A percentile compares a stretch with the other conserved stretches of the same genome.
These are phyloP conservation scores for Suillus luteus DNA, from an alignment of 768 basidiomycete genomes.

Conservation along the genomic window DNA sequence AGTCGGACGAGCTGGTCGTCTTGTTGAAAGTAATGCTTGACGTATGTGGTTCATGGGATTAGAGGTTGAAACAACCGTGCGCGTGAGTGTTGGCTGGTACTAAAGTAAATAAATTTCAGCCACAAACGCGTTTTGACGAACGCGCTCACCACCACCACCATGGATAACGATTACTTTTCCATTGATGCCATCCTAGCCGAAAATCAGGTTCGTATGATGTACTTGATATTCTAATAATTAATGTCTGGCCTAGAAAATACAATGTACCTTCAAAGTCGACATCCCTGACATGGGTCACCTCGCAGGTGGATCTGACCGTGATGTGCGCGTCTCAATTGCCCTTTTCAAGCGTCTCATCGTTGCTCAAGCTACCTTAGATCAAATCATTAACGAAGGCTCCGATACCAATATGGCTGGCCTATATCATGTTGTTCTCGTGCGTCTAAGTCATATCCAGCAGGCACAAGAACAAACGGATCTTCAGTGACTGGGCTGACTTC, in stretches of 20 bases:
- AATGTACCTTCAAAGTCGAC: constrained; percentile 88
- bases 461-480: constrained; percentile 9
- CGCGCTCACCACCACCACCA: constrained; percentile 57
- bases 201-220: constrained; percentile 64
- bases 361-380: constrained; percentile 53
- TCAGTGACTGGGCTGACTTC: constrained; percentile 87
- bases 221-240: background rate
- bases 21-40: constrained; percentile 19
- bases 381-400: constrained; percentile 73
- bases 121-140: constrained; percentile 23
- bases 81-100: background rate
- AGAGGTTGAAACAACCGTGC: background rate
- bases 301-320: constrained; percentile 80
- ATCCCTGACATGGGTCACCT: constrained; percentile 88
- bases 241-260: constrained; percentile 66
- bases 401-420: constrained; percentile 90
- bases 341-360: constrained; percentile 2
- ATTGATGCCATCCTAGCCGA: constrained; percentile 90
- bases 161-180: constrained; percentile 93
- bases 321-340: constrained; percentile 51
- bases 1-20: constrained; percentile 20
- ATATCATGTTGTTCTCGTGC: constrained; percentile 81
- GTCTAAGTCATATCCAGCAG: constrained; percentile 17
- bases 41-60: constrained; percentile 26
- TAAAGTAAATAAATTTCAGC: constrained; percentile 14